phyloP scores from a whole-genome alignment of 1,284 basidiomycete species.

The Sporisorium iseilematis-ciliati region DNA sequence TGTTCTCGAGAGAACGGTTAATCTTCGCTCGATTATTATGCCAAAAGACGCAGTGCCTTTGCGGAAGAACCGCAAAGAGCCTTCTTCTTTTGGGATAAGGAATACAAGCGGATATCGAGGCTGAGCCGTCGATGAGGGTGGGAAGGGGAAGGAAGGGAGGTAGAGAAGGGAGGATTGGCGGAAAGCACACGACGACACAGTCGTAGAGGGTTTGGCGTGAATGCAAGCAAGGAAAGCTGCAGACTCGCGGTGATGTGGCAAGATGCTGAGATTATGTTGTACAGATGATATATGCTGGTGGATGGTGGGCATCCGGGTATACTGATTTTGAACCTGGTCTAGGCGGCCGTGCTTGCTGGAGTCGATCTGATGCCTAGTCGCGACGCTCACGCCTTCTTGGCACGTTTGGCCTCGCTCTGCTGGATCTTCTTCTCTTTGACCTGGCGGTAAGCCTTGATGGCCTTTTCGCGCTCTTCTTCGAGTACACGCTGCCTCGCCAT shows the following conservation, averaged over 20 bases:
- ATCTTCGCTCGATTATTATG: constrained; percentile 58
- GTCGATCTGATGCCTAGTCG: not conserved
- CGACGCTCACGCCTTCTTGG: constrained; percentile 24
- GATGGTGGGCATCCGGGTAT: constrained; percentile 27
- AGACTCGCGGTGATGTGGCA: not conserved
- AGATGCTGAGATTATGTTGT: constrained; percentile 37
- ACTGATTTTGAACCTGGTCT: not conserved
- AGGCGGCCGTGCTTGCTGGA: not conserved
- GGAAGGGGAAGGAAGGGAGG: not conserved
- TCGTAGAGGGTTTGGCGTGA: constrained; percentile 3
- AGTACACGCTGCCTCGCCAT: constrained; percentile 60
- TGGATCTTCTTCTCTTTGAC: constrained; percentile 56
- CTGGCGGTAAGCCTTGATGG: constrained; percentile 58
- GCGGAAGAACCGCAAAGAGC: constrained; percentile 9
- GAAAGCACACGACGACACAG: constrained; percentile 9
- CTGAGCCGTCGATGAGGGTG: constrained; percentile 1
- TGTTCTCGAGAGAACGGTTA: constrained; percentile 42
- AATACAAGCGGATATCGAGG: constrained; percentile 43
- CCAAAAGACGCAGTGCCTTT: constrained; percentile 45
- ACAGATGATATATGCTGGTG: constrained; percentile 19
- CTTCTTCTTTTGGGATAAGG: constrained; percentile 59
- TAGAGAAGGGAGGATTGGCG: not conserved
- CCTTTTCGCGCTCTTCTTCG: constrained; percentile 57
- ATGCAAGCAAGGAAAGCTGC: not conserved
- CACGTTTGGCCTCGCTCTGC: constrained; percentile 30